Conservation (phyloP, 1,284 basidiomycete species). For the Athelia sp. region DNA sequence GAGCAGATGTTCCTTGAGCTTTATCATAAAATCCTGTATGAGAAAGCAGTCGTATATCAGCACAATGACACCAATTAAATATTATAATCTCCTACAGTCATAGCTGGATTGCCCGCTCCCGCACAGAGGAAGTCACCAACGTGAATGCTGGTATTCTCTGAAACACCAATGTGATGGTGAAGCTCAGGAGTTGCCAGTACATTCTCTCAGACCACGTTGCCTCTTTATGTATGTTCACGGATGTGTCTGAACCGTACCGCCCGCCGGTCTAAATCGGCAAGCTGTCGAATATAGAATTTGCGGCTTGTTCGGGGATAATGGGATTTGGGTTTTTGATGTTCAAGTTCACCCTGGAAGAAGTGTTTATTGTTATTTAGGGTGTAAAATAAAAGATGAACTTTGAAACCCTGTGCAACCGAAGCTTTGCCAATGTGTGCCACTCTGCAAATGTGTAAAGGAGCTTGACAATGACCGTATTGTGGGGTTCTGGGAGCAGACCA, state of each 20-base stretch:
- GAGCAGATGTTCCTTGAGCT: slow-evolving; percentile 6
- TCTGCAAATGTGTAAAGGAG: slow-evolving; percentile 19
- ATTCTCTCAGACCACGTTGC: too few species aligned
- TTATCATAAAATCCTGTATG: slow-evolving; percentile 9
- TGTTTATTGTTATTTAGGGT: slow-evolving; percentile 1
- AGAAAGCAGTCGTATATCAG: background rate
- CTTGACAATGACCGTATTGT: slow-evolving; percentile 21
- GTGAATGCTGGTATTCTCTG: slow-evolving; percentile 2
- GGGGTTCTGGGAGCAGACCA: slow-evolving; percentile 22
- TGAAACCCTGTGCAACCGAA: slow-evolving; percentile 18
- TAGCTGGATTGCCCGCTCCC: slow-evolving; percentile 8
- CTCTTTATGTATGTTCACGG: background rate
- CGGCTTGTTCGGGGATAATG: slow-evolving; percentile 24
- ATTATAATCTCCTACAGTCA: background rate
- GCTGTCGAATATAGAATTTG: slow-evolving; percentile 16
- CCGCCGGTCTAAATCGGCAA: slow-evolving; percentile 13
- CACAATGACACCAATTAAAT: background rate
- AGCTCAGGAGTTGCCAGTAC: slow-evolving; percentile 10
- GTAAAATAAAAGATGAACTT: slow-evolving; percentile 1
- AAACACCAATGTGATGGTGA: slow-evolving; percentile 19
- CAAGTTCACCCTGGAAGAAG: slow-evolving; percentile 30
- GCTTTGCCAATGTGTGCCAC: slow-evolving; percentile 18
- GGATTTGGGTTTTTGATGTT: slow-evolving; percentile 23
- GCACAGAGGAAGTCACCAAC: background rate
- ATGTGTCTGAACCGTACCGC: slow-evolving; percentile 2